A percentile compares a stretch with the other conserved stretches of the same genome.
phyloP scores from a whole-genome alignment of 1,284 basidiomycete species.

The Tremellales sp. region DNA sequence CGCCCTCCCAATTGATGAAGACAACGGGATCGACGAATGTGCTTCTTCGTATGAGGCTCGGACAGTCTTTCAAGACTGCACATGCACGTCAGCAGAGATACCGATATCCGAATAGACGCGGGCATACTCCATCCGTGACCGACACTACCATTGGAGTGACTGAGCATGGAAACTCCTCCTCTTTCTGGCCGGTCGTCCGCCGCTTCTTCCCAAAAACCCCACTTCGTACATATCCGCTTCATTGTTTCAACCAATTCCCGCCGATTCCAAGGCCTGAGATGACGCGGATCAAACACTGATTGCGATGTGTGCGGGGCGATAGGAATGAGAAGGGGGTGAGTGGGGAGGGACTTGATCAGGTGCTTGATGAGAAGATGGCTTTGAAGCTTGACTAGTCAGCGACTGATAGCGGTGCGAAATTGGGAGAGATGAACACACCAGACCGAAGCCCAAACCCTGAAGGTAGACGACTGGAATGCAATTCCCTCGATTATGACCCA shows the following conservation, averaged over 20 bases:
- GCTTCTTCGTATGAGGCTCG: conserved; percentile 64
- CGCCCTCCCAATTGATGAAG: conserved; percentile 88
- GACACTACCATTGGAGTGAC: conserved; percentile 68
- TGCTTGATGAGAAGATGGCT: conserved; percentile 48
- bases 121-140: conserved; percentile 44
- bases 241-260: conserved; percentile 60
- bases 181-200: conserved; percentile 3
- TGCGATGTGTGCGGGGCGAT: conserved; percentile 82
- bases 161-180: conserved; percentile 55
- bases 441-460: conserved; percentile 80
- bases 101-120: not conserved
- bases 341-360: conserved; percentile 52
- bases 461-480: conserved; percentile 72
- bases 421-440: conserved; percentile 42
- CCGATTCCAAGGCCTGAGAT: conserved; percentile 64
- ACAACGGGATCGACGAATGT: conserved; percentile 78
- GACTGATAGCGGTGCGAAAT: not conserved
- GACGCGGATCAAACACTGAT: conserved; percentile 69
- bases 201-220: conserved; percentile 56
- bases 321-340: conserved; percentile 71
- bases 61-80: conserved; percentile 65
- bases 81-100: not conserved
- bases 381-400: conserved; percentile 50
- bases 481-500: conserved; percentile 14
- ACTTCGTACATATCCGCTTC: conserved; percentile 57